Evolutionary conservation across 2,329 filamentous ascomycete genomes (phyloP).

Genomic region (Myriosclerotinia curreyana): DNA sequence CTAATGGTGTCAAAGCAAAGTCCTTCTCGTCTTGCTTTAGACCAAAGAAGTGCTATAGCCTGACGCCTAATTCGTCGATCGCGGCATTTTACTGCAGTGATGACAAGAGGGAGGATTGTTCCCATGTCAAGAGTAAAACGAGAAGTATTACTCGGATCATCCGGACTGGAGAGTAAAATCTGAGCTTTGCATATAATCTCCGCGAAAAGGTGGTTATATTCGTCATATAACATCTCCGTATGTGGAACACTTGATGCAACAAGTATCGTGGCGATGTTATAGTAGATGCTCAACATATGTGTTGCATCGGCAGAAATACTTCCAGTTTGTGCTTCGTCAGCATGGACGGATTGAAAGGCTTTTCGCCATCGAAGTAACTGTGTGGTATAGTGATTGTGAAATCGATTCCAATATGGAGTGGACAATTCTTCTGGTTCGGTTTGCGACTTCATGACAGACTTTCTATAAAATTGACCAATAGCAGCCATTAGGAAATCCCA

Average conservation of each 20-base stretch:
- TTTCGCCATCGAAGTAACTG: constrained; percentile 36
- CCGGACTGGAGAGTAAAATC: constrained; percentile 33
- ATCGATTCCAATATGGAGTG: constrained; percentile 32
- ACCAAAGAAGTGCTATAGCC: constrained; percentile 37
- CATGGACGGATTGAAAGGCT: constrained; percentile 34
- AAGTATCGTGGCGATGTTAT: constrained; percentile 37
- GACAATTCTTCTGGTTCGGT: constrained; percentile 33
- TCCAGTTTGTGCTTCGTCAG: constrained; percentile 32
- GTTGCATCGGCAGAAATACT: constrained; percentile 31
- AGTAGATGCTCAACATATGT: constrained; percentile 38
- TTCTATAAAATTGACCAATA: constrained; percentile 38
- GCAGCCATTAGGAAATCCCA: constrained; percentile 39
- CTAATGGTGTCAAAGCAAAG: constrained; percentile 38
- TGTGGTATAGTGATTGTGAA: constrained; percentile 36
- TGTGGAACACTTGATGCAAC: constrained; percentile 36
- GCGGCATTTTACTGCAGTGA: constrained; percentile 38
- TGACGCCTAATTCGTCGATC: constrained; percentile 35
- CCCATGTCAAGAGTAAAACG: constrained; percentile 38
- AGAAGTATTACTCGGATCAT: constrained; percentile 37
- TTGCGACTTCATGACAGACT: constrained; percentile 35
- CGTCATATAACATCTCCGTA: constrained; percentile 37
- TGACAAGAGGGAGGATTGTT: constrained; percentile 37
- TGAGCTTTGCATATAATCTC: constrained; percentile 37
- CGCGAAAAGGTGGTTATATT: constrained; percentile 35
- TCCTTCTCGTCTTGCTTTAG: constrained; percentile 37